Percentiles rank a stretch among this genome's conserved stretches.
Evolutionary conservation across 495 filamentous ascomycete genomes (phyloP).

Genomic region (Penicillium turbatum): DNA sequence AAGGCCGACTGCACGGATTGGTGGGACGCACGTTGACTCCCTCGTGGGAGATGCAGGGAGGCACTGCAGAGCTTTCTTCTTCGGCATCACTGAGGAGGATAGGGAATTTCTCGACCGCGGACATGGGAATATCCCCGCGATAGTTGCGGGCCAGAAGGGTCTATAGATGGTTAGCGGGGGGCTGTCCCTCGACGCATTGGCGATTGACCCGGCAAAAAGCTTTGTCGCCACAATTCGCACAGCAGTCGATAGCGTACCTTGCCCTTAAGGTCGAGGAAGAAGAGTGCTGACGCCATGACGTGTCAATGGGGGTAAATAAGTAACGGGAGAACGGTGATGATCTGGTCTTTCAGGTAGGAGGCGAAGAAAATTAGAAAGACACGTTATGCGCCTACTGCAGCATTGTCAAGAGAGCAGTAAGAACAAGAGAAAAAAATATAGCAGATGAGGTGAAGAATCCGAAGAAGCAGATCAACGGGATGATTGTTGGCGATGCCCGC

Average conservation of each 20-base stretch:
- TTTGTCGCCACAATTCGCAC: background rate
- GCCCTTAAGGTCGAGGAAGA: constrained; percentile 99
- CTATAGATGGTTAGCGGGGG: constrained; percentile 47
- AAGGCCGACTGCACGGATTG: background rate
- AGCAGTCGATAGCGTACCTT: constrained; percentile 58
- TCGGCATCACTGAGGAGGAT: constrained; percentile 96
- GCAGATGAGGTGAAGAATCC: constrained; percentile 1
- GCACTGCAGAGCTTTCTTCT: constrained; percentile 97
- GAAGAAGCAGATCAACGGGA: background rate
- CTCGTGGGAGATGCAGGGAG: constrained; percentile 97
- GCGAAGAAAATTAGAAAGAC: constrained; percentile 11
- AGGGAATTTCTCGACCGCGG: constrained; percentile 97
- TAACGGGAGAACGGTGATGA: constrained; percentile 10
- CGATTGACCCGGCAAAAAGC: background rate
- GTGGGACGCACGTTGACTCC: constrained; percentile 80
- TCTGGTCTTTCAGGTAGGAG: constrained; percentile 13
- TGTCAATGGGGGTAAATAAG: constrained; percentile 18
- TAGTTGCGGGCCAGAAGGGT: constrained; percentile 99
- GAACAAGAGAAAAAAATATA: background rate
- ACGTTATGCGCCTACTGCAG: constrained; percentile 12
- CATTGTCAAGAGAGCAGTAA: constrained; percentile 4
- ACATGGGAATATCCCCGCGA: constrained; percentile 98
- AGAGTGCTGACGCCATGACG: constrained; percentile 93
- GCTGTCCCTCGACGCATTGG: constrained; percentile 6
- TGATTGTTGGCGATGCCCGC: constrained; percentile 11